phyloP scores from a whole-genome alignment of 2,329 filamentous ascomycete genomes.

The Ciborinia camelliae region DNA sequence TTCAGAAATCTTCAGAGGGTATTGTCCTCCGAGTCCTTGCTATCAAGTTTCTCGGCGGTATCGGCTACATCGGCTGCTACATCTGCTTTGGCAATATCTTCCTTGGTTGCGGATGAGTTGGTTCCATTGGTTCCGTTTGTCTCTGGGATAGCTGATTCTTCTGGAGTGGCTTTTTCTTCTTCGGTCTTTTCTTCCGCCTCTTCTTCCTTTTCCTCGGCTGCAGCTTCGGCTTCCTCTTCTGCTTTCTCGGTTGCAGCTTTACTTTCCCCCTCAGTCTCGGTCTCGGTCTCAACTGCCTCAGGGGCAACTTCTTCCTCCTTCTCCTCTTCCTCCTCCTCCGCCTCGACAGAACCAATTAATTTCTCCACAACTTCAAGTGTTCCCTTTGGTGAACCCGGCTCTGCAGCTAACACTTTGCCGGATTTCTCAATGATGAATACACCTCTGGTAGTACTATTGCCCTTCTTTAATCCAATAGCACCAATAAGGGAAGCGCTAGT shows the following conservation, averaged over 20 bases:
- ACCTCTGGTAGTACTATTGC: slow-evolving; percentile 75
- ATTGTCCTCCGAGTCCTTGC: slow-evolving; percentile 28
- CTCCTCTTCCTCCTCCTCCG: slow-evolving; percentile 19
- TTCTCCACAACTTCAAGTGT: slow-evolving; percentile 76
- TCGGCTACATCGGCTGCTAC: slow-evolving; percentile 44
- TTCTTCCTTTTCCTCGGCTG: neutral
- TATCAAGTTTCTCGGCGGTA: slow-evolving; percentile 40
- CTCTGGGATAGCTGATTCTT: neutral
- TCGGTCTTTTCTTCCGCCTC: neutral
- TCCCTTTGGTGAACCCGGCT: slow-evolving; percentile 71
- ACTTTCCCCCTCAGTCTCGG: neutral
- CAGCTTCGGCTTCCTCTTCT: neutral
- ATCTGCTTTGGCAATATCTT: slow-evolving; percentile 34
- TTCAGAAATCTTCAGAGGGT: slow-evolving; percentile 18
- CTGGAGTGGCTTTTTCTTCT: neutral
- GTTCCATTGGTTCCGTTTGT: slow-evolving; percentile 27
- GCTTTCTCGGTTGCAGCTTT: neutral
- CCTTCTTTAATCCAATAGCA: slow-evolving; percentile 88
- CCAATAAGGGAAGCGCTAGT: slow-evolving; percentile 67
- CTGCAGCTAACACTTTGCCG: slow-evolving; percentile 73
- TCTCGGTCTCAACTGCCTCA: neutral
- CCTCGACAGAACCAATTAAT: slow-evolving; percentile 51
- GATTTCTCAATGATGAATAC: slow-evolving; percentile 83
- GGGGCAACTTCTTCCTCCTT: neutral
- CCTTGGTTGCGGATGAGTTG: slow-evolving; percentile 22